These are phyloP conservation scores for Phytophthora litchii DNA, from an alignment of 352 stramenopile species.

Conservation along the genomic window DNA sequence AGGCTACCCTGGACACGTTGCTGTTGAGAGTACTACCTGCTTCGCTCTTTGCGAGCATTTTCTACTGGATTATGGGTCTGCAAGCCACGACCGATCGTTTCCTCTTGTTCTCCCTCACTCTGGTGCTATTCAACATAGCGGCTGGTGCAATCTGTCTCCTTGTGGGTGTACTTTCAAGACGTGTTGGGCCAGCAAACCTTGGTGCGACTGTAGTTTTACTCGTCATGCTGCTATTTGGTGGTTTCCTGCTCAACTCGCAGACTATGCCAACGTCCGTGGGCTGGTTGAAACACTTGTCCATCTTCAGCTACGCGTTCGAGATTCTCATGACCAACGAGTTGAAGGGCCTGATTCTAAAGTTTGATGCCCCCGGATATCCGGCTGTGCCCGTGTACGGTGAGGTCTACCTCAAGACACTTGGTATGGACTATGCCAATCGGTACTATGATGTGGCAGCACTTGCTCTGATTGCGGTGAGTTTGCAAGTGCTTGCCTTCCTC, in stretches of 20 bases:
- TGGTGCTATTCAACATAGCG: constrained; percentile 85
- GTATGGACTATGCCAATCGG: constrained; percentile 80
- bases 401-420: constrained; percentile 84
- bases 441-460: constrained; percentile 74
- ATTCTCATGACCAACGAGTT: constrained; percentile 89
- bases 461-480: constrained; percentile 47
- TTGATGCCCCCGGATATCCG: constrained; percentile 79
- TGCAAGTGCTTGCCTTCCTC: constrained; percentile 69
- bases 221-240: constrained; percentile 86
- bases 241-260: constrained; percentile 87
- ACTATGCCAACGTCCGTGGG: constrained; percentile 69
- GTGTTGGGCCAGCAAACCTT: constrained; percentile 77
- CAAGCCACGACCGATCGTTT: constrained; percentile 66
- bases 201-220: constrained; percentile 75
- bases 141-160: constrained; percentile 78
- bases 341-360: constrained; percentile 74
- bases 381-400: constrained; percentile 80
- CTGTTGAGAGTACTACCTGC: constrained; percentile 77
- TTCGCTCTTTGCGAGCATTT: constrained; percentile 82
- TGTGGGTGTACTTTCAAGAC: constrained; percentile 65
- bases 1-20: constrained; percentile 74
- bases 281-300: constrained; percentile 82
- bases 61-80: constrained; percentile 89
- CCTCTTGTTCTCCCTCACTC: constrained; percentile 65
- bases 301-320: constrained; percentile 90